A percentile compares a stretch with the other conserved stretches of the same genome.
These are phyloP conservation scores for Zea mays DNA, from an alignment of 176 grass and related monocot genomes.

Conservation along the genomic window Zm-B73-REFERENCE-NAM-5.0 NC_050096.1:191584501-191585000, in stretches of 20 bases:
- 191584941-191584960: not conserved
- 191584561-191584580: not conserved
- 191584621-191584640: not conserved
- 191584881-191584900: not conserved
- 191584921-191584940: not conserved
- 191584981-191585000: constrained; percentile 1
- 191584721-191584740: not conserved
- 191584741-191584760: no score
- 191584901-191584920: constrained; percentile 2
- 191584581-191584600: not conserved
- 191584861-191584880: no score
- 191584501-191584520: no score
- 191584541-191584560: not conserved
- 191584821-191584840: no score
- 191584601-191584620: not conserved
- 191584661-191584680: not conserved
- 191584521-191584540: not conserved
- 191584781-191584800: no score
- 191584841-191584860: no score
- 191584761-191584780: no score
- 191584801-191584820: no score
- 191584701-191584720: not conserved
- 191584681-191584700: not conserved
- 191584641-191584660: not conserved
- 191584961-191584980: constrained; percentile 2